These are phyloP conservation scores for Aspergillus diversus DNA, from an alignment of 495 filamentous ascomycete genomes.

Conservation along the genomic window DNA sequence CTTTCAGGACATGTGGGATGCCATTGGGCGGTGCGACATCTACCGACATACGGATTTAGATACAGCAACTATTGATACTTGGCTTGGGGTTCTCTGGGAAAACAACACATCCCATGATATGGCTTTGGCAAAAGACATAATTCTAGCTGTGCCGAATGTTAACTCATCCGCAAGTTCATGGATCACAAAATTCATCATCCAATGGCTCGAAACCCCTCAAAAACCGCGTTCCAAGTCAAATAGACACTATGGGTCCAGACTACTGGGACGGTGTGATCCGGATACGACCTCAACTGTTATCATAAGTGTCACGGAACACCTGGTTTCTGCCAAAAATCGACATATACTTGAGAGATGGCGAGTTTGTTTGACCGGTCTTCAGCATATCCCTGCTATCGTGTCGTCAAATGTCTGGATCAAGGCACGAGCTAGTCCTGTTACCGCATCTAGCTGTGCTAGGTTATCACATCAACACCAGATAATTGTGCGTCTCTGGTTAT, in stretches of 20 bases:
- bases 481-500: conserved; percentile 42
- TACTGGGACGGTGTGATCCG: conserved; percentile 31
- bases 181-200: conserved; percentile 34
- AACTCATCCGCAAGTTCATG: conserved; percentile 24
- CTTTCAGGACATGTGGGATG: conserved; percentile 43
- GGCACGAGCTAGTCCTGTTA: not conserved
- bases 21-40: conserved; percentile 44
- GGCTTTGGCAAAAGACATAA: conserved; percentile 38
- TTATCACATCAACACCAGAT: conserved; percentile 33
- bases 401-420: conserved; percentile 35
- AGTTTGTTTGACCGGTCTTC: conserved; percentile 31
- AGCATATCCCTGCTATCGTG: conserved; percentile 28
- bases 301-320: conserved; percentile 38
- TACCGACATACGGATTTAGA: conserved; percentile 40
- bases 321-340: conserved; percentile 27
- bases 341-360: conserved; percentile 37
- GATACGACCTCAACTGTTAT: conserved; percentile 34
- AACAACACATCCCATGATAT: conserved; percentile 18
- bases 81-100: conserved; percentile 35
- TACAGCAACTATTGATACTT: conserved; percentile 31
- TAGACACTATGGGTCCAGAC: conserved; percentile 16
- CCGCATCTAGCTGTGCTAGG: not conserved
- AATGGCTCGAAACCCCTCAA: conserved; percentile 28
- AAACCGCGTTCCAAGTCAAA: conserved; percentile 8
- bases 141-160: conserved; percentile 32